Conservation (phyloP, 257 asterid species). For the Phtheirospermum japonicum region DNA sequence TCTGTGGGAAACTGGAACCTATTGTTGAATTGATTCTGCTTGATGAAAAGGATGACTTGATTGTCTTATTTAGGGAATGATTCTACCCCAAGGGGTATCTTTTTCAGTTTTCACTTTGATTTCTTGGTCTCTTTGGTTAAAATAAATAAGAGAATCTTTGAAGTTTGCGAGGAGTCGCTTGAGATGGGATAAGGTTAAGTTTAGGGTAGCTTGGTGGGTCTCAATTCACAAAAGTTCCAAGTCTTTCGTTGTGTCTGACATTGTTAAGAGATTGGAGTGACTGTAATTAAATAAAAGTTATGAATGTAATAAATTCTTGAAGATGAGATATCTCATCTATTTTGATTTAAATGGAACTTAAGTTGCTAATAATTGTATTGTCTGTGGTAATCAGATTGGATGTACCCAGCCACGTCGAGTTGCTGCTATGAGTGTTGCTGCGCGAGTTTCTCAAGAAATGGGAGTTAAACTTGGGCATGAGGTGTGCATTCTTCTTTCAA, state of each 20-base stretch:
- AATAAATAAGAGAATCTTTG: too few relatives aligned
- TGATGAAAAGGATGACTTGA: background rate
- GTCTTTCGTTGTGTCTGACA: too few relatives aligned
- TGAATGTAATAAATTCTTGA: background rate
- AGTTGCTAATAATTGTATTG: conserved; percentile 10
- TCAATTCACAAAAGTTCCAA: too few relatives aligned
- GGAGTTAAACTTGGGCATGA: conserved; percentile 99
- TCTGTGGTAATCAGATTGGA: conserved; percentile 59
- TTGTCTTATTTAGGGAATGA: background rate
- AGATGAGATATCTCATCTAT: background rate
- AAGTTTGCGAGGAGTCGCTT: too few relatives aligned
- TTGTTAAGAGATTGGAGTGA: too few relatives aligned
- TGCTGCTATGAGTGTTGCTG: conserved; percentile 99
- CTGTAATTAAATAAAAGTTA: too few relatives aligned
- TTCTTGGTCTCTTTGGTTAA: too few relatives aligned
- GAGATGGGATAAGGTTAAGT: too few relatives aligned
- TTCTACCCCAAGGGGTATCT: too few relatives aligned
- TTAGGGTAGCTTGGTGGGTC: too few relatives aligned
- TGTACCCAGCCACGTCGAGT: conserved; percentile 98
- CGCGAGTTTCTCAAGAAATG: conserved; percentile 97
- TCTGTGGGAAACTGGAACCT: background rate
- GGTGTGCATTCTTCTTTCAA: conserved; percentile 42
- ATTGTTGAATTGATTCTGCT: background rate
- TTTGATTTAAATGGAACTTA: conserved; percentile 12
- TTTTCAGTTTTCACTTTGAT: too few relatives aligned